Percentiles rank a stretch among this genome's conserved stretches.
Conservation (phyloP, 2,329 filamentous ascomycete genomes). For the Aspergillus neotritici region DNA sequence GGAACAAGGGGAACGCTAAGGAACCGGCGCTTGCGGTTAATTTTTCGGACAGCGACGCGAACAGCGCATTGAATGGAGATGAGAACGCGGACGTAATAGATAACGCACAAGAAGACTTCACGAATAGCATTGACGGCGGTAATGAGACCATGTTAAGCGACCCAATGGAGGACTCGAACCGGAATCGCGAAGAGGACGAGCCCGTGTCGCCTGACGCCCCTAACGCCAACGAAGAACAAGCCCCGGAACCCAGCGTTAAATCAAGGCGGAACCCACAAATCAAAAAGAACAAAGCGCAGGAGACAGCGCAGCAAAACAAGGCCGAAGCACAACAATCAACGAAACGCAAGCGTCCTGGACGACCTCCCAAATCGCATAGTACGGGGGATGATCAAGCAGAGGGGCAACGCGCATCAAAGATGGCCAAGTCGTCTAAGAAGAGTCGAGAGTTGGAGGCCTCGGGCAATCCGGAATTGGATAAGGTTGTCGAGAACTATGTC, state of each 20-base stretch:
- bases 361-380: slow-evolving; percentile 26
- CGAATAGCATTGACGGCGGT: slow-evolving; percentile 22
- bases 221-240: slow-evolving; percentile 10
- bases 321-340: slow-evolving; percentile 12
- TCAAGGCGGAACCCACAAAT: slow-evolving; percentile 12
- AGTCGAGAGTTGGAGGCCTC: slow-evolving; percentile 20
- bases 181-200: slow-evolving; percentile 16
- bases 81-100: slow-evolving; percentile 30
- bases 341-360: slow-evolving; percentile 27
- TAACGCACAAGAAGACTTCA: slow-evolving; percentile 21
- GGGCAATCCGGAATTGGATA: slow-evolving; percentile 35
- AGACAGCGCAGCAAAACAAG: slow-evolving; percentile 12
- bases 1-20: slow-evolving; percentile 17
- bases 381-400: slow-evolving; percentile 15
- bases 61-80: slow-evolving; percentile 24
- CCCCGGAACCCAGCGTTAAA: slow-evolving; percentile 14
- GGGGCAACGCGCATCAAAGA: slow-evolving; percentile 28
- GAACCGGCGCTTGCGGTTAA: slow-evolving; percentile 21
- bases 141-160: slow-evolving; percentile 20
- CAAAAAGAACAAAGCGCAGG: slow-evolving; percentile 8
- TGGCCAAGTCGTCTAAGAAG: slow-evolving; percentile 24
- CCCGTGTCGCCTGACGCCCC: slow-evolving; percentile 10
- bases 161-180: slow-evolving; percentile 11
- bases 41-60: slow-evolving; percentile 34
- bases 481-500: slow-evolving; percentile 40